A percentile compares a stretch with the other conserved stretches of the same genome.
phyloP scores from a whole-genome alignment of 2,329 filamentous ascomycete species.

The Fusarium cyanostomum region DNA sequence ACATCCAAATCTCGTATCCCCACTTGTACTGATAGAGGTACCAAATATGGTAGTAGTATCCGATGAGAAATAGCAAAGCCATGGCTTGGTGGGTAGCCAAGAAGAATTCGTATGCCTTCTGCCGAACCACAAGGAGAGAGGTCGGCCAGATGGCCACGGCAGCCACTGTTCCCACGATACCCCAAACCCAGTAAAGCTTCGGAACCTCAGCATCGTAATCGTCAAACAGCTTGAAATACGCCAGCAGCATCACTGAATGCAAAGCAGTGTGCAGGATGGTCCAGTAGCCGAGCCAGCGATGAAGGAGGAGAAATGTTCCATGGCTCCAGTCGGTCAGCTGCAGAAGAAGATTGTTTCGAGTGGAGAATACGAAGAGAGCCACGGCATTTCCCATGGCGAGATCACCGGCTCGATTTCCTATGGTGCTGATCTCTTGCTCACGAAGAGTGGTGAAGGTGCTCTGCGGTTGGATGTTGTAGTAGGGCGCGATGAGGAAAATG shows the following conservation, averaged over 20 bases:
- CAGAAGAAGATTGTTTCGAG: slow-evolving; percentile 50
- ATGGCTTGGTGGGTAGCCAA: slow-evolving; percentile 46
- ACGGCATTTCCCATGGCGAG: slow-evolving; percentile 49
- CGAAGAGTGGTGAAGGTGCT: slow-evolving; percentile 37
- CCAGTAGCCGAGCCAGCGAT: slow-evolving; percentile 63
- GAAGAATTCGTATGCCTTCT: slow-evolving; percentile 49
- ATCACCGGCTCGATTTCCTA: slow-evolving; percentile 50
- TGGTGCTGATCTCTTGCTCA: slow-evolving; percentile 44
- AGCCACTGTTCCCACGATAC: slow-evolving; percentile 45
- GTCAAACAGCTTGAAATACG: slow-evolving; percentile 39
- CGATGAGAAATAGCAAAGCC: slow-evolving; percentile 46
- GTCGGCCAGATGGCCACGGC: slow-evolving; percentile 39
- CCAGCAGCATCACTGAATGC: slow-evolving; percentile 47
- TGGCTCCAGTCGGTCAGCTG: slow-evolving; percentile 51
- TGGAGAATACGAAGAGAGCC: slow-evolving; percentile 47
- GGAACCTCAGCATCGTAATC: slow-evolving; percentile 40
- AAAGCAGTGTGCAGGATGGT: slow-evolving; percentile 83
- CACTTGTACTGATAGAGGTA: slow-evolving; percentile 48
- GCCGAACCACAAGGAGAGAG: slow-evolving; percentile 43
- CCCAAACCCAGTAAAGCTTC: slow-evolving; percentile 48
- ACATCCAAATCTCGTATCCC: slow-evolving; percentile 52
- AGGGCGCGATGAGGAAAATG: slow-evolving; percentile 46
- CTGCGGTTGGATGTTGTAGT: slow-evolving; percentile 43
- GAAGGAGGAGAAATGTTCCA: slow-evolving; percentile 49
- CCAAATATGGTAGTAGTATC: slow-evolving; percentile 50